phyloP scores from a whole-genome alignment of 192 early-diverging fungal genomes.

The Chytriomyces hyalinus region DNA sequence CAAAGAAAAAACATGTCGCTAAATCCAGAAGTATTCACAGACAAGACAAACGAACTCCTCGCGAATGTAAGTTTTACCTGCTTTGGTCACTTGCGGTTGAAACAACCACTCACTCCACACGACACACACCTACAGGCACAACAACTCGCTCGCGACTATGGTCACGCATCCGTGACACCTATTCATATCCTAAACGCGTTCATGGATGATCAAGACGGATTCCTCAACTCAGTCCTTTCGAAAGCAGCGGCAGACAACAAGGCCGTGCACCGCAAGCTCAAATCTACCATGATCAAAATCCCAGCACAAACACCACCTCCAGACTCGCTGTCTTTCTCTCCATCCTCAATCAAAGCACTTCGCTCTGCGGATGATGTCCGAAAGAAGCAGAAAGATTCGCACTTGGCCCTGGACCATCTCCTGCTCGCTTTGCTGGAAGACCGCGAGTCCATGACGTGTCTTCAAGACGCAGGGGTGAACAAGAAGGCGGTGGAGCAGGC shows the following conservation, averaged over 20 bases:
- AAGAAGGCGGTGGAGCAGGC: conserved; percentile 76
- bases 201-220: conserved; percentile 81
- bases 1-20: conserved; percentile 31
- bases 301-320: conserved; percentile 90
- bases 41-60: conserved; percentile 80
- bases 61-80: conserved; percentile 10
- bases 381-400: conserved; percentile 87
- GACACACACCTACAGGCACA: conserved; percentile 28
- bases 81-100: not conserved
- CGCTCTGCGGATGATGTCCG: conserved; percentile 78
- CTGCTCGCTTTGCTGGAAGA: conserved; percentile 83
- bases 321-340: conserved; percentile 67
- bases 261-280: conserved; percentile 77
- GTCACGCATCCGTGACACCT: conserved; percentile 78
- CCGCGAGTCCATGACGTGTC: conserved; percentile 59
- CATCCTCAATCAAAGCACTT: conserved; percentile 67
- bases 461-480: conserved; percentile 72
- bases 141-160: conserved; percentile 71
- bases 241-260: conserved; percentile 84
- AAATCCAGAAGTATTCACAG: conserved; percentile 79
- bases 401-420: conserved; percentile 87
- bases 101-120: not conserved
- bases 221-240: conserved; percentile 76
- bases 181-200: conserved; percentile 81
- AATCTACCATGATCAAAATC: conserved; percentile 76